These are phyloP conservation scores for Casuarina glauca DNA, from an alignment of 306 rosid genomes.

Conservation along the genomic window DNA sequence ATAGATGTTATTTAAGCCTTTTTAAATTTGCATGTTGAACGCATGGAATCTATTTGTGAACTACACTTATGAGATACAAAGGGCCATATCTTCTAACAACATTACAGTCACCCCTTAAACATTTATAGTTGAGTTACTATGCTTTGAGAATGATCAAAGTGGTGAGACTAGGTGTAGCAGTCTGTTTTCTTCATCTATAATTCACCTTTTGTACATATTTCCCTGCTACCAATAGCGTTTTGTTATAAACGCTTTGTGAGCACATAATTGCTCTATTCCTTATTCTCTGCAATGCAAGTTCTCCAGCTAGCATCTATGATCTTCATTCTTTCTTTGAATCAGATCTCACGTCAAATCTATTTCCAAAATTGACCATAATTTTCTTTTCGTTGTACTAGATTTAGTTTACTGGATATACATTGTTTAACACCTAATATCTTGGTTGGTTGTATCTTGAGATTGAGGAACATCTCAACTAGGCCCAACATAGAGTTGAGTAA, in stretches of 20 bases:
- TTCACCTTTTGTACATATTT: background rate
- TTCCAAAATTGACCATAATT: background rate
- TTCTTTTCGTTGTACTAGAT: background rate
- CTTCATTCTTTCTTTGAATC: background rate
- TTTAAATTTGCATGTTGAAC: constrained; percentile 26
- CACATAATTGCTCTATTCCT: constrained; percentile 3
- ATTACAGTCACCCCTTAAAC: background rate
- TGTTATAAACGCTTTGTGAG: background rate
- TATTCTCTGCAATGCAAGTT: background rate
- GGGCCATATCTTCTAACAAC: constrained; percentile 5
- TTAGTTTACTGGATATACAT: background rate
- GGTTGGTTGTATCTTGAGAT: background rate
- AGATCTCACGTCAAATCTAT: background rate
- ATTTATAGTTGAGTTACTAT: background rate
- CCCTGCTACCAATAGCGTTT: constrained; percentile 5
- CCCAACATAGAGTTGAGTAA: background rate
- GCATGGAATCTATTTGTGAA: constrained; percentile 6
- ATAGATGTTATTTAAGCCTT: constrained; percentile 17
- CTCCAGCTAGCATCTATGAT: background rate
- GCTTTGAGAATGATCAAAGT: background rate
- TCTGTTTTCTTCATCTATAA: too few relatives aligned
- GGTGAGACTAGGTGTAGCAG: too few relatives aligned
- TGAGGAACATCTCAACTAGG: background rate
- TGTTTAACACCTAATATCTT: background rate
- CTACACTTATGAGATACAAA: constrained; percentile 10